A percentile compares a stretch with the other conserved stretches of the same genome.
Evolutionary conservation across 2,329 filamentous ascomycete species (phyloP).

Genomic region (Penicillium sp.): DNA sequence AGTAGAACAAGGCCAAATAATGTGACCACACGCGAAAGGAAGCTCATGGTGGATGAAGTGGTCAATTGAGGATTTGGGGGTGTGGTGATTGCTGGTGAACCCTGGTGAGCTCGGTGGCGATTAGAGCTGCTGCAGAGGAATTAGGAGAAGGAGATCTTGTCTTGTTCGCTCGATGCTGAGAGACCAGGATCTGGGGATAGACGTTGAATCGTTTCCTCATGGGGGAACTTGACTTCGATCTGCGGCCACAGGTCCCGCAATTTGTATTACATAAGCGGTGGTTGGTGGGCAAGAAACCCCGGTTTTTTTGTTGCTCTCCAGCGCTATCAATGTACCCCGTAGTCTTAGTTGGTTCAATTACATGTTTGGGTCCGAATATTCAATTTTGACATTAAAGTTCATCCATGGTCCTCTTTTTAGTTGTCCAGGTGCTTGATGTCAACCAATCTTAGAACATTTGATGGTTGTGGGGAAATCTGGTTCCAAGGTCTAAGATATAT

Average conservation of each 20-base stretch:
- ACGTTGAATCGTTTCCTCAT: neutral
- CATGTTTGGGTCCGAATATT: neutral
- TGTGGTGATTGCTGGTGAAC: neutral
- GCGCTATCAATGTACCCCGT: neutral
- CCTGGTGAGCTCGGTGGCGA: neutral
- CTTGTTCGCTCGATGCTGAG: neutral
- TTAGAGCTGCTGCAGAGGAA: neutral
- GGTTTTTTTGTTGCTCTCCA: neutral
- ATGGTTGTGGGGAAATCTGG: no score
- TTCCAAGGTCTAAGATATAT: no score
- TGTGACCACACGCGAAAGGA: constrained; percentile 70
- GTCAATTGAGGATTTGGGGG: neutral
- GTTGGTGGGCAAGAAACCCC: neutral
- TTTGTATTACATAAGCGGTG: neutral
- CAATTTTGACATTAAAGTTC: accelerated
- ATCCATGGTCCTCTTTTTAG: neutral
- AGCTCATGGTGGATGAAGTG: constrained; percentile 57
- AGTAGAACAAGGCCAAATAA: constrained; percentile 75
- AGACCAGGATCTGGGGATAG: neutral
- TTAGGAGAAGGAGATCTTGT: neutral
- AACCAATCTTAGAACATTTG: neutral
- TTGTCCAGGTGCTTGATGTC: neutral
- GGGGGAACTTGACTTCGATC: neutral
- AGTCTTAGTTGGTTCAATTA: neutral
- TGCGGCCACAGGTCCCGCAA: neutral